Conservation (phyloP, 306 rosid genomes). For the Lagenaria siceraria region DNA sequence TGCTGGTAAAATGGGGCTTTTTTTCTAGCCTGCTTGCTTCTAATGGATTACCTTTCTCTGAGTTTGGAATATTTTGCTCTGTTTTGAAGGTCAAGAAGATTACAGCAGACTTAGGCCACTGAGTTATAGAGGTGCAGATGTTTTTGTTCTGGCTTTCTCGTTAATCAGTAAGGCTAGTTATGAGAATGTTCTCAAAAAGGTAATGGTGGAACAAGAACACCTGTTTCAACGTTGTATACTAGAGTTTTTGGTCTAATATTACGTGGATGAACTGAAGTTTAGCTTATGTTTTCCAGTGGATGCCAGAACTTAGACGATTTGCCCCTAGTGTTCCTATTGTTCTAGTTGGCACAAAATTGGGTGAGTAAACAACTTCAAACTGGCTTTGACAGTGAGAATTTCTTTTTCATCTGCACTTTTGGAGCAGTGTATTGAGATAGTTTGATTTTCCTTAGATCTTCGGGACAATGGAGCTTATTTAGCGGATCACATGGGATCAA, state of each 20-base stretch:
- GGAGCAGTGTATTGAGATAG: not conserved
- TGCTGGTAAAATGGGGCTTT: constrained; percentile 49
- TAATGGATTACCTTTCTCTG: not conserved
- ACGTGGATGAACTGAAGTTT: constrained; percentile 5
- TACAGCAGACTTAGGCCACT: constrained; percentile 96
- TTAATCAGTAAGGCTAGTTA: constrained; percentile 86
- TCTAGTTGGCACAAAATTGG: constrained; percentile 96
- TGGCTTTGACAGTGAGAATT: not conserved
- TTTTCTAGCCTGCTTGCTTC: not conserved
- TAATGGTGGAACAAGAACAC: not conserved
- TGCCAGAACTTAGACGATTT: constrained; percentile 94
- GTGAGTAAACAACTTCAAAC: constrained; percentile 23
- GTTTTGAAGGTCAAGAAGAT: constrained; percentile 75
- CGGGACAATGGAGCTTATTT: constrained; percentile 66
- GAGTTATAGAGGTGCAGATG: constrained; percentile 94
- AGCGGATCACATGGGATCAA: constrained; percentile 69
- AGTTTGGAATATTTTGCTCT: constrained; percentile 1
- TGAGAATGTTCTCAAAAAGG: constrained; percentile 98
- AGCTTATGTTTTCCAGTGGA: constrained; percentile 51
- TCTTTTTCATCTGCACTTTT: not conserved
- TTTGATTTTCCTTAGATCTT: constrained; percentile 41
- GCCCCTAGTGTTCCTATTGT: constrained; percentile 92
- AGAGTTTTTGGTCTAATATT: constrained; percentile 8
- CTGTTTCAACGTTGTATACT: not conserved
- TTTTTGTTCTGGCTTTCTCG: constrained; percentile 85